These are phyloP conservation scores for Castanea mollissima DNA, from an alignment of 306 rosid genomes.

Conservation along the genomic window DNA sequence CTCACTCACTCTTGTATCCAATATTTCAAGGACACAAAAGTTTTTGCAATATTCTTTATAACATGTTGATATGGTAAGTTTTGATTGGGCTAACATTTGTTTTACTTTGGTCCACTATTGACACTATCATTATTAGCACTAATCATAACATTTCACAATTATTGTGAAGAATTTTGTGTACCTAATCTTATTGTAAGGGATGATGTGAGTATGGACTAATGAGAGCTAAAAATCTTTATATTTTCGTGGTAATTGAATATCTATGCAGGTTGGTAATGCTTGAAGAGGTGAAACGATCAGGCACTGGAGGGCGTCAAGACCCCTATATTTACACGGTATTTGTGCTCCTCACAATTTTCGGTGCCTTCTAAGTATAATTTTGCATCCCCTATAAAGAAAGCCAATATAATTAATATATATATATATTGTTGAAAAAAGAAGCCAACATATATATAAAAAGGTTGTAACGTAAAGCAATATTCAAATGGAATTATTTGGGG, in stretches of 20 bases:
- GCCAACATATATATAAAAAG: background rate
- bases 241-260: background rate
- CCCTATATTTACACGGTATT: slow-evolving; percentile 60
- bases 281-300: slow-evolving; percentile 60
- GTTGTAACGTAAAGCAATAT: background rate
- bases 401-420: background rate
- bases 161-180: no score
- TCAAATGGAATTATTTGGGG: background rate
- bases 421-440: background rate
- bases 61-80: no score
- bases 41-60: no score
- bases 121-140: no score
- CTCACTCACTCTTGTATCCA: no score
- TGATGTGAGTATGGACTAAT: no score
- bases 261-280: slow-evolving; percentile 47
- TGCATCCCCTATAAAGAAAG: background rate
- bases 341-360: background rate
- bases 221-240: no score
- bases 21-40: no score
- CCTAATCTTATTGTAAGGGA: no score
- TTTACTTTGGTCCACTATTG: no score
- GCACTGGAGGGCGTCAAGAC: slow-evolving; percentile 68
- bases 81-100: no score
- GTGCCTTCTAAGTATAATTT: background rate
- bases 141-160: no score